A percentile compares a stretch with the other conserved stretches of the same genome.
phyloP scores from a whole-genome alignment of 352 stramenopile genomes.

The Globisporangium splendens region DNA sequence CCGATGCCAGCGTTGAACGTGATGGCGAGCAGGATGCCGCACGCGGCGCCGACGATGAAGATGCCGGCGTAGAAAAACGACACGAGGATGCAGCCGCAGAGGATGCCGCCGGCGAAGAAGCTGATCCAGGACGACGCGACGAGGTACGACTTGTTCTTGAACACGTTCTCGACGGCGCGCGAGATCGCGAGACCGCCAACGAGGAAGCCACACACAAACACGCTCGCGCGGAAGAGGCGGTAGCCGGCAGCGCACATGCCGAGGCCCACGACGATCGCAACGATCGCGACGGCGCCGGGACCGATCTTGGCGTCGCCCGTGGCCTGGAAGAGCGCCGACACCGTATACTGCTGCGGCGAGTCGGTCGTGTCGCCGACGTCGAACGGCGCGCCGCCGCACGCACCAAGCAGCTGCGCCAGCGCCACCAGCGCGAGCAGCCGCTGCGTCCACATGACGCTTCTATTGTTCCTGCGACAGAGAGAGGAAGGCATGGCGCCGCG shows the following conservation, averaged over 20 bases:
- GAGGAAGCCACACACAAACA: conserved; percentile 62
- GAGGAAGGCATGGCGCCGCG: no score
- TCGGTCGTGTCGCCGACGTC: no score
- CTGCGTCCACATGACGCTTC: no score
- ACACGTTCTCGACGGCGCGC: conserved; percentile 48
- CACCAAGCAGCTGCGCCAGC: no score
- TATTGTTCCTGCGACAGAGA: no score
- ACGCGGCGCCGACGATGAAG: conserved; percentile 52
- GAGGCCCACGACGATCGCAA: conserved; percentile 38
- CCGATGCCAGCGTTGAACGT: conserved; percentile 52
- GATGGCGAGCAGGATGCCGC: conserved; percentile 52
- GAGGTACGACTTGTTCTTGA: conserved; percentile 46
- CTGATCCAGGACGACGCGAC: conserved; percentile 64
- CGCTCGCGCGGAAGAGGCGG: conserved; percentile 49
- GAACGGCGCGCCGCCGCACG: no score
- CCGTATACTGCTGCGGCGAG: conserved; percentile 1
- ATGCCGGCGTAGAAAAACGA: conserved; percentile 49
- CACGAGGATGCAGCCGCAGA: conserved; percentile 46
- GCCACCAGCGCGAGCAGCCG: no score
- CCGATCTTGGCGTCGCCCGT: conserved; percentile 25
- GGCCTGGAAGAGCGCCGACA: conserved; percentile 7
- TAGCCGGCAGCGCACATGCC: conserved; percentile 50
- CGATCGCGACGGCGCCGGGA: conserved; percentile 30
- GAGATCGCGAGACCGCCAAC: conserved; percentile 47
- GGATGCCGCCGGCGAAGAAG: conserved; percentile 56